These are phyloP conservation scores for Rhynchospora pubera DNA, from an alignment of 176 grass and related monocot species.

Conservation along the genomic window DNA sequence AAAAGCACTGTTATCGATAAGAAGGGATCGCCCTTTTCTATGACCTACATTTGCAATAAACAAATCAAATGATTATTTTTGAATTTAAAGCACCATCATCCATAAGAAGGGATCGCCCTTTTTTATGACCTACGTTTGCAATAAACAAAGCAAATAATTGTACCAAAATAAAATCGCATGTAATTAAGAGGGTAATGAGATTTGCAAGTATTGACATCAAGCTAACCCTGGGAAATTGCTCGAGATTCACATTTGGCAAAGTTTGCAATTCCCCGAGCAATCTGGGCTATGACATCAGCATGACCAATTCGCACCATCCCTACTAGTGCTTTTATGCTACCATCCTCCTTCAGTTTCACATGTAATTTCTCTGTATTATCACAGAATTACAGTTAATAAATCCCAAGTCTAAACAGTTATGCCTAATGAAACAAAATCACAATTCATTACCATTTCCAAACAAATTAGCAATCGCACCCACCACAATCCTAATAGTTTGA, in stretches of 20 bases:
- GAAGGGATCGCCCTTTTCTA: too few relatives aligned
- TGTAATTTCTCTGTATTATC: slow-evolving; percentile 60
- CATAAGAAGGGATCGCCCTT: slow-evolving; percentile 83
- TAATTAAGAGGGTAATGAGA: background rate
- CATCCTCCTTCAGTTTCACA: slow-evolving; percentile 69
- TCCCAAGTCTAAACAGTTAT: background rate
- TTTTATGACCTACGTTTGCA: slow-evolving; percentile 47
- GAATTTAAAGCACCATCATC: slow-evolving; percentile 64
- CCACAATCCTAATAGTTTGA: slow-evolving; percentile 87
- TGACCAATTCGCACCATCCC: slow-evolving; percentile 58
- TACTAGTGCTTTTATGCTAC: slow-evolving; percentile 75
- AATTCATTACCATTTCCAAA: slow-evolving; percentile 78
- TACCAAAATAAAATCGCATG: slow-evolving; percentile 9
- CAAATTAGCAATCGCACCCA: slow-evolving; percentile 94
- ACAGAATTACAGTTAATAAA: slow-evolving; percentile 11
- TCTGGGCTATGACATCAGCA: slow-evolving; percentile 78
- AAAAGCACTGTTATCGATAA: too few relatives aligned
- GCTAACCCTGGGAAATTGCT: slow-evolving; percentile 65
- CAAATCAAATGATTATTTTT: too few relatives aligned
- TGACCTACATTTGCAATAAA: too few relatives aligned
- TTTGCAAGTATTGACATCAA: slow-evolving; percentile 12
- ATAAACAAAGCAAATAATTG: background rate
- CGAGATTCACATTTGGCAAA: slow-evolving; percentile 99
- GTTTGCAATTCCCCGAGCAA: slow-evolving; percentile 92
- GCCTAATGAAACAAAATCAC: slow-evolving; percentile 10